Percentiles rank a stretch among this genome's conserved stretches.
These are phyloP conservation scores for Paraconiothyrium sp. DNA, from an alignment of 2,329 filamentous ascomycete species.

Conservation along the genomic window DNA sequence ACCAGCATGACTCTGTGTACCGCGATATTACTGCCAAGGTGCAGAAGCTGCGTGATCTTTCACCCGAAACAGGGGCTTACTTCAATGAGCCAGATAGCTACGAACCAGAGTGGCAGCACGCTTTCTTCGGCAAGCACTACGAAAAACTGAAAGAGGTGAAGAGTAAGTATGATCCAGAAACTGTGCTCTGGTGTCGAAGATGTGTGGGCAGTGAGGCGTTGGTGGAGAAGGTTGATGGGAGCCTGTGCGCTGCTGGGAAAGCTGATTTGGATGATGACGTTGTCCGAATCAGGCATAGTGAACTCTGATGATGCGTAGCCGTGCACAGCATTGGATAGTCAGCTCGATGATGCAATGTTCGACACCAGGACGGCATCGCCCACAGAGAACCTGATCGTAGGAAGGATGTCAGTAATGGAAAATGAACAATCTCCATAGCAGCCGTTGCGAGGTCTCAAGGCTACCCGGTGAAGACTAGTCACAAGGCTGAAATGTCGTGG, in stretches of 20 bases:
- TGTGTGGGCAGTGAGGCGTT: conserved; percentile 42
- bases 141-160: conserved; percentile 29
- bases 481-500: too few species aligned
- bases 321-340: too few species aligned
- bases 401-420: too few species aligned
- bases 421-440: too few species aligned
- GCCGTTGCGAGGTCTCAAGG: too few species aligned
- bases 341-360: too few species aligned
- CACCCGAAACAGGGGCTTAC: conserved; percentile 37
- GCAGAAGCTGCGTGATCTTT: conserved; percentile 25
- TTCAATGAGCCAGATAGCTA: conserved; percentile 41
- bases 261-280: not conserved
- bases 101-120: conserved; percentile 37
- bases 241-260: conserved; percentile 25
- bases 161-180: conserved; percentile 31
- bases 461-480: too few species aligned
- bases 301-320: not conserved
- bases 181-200: conserved; percentile 33
- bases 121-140: conserved; percentile 36
- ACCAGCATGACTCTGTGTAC: conserved; percentile 25
- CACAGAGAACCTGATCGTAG: too few species aligned
- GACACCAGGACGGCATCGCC: too few species aligned
- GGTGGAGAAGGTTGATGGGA: conserved; percentile 26
- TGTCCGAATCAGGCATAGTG: not conserved
- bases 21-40: conserved; percentile 31